Evolutionary conservation across 2,329 filamentous ascomycete genomes (phyloP), one percentile per base, ranked within the genome.

Genomic region (Cordyceps sp.): DNA sequence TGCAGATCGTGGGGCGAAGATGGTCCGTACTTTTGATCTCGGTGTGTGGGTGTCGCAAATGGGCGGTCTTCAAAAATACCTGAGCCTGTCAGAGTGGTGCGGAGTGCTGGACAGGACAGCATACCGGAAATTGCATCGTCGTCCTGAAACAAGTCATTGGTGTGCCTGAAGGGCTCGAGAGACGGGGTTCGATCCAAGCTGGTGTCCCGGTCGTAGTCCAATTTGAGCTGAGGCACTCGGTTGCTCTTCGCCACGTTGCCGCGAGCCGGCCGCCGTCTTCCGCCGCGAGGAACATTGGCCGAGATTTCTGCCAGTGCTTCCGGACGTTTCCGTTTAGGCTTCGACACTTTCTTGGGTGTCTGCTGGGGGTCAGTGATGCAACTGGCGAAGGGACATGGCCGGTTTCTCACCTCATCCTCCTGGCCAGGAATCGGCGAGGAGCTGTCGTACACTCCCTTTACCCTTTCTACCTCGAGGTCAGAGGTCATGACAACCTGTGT

Each of bases 401-500:
- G n/a, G 17, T 2, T 10, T 33, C 61, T 44, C 48, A 74, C 70
- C 25, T 61, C 45, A 33, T 54, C 52, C 31, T 53, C 51, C 34
- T 54, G 48, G 14, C 48, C 53, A 22, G 50, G 49, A 23, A 39
- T 57, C 43, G 55, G 53, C 0, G 71, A 75, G 13, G 69, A 66
- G 26, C 59, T 62, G 25, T 71, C 71, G 41, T 76, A 78, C 23
- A 78, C 69, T 37, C 71, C 63, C 34, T 71, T 63, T 19, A 58
- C 50, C 32, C 63, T 59, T 43, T 66, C 58, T 10, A 70, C 49
- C 28, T 64, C 54, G 14, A 70, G 58, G 23, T 63, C 55, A 3
- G 58, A 45, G 22, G 65, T 61, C 56, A 76, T 78, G 30, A 84
- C 69, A 16, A 70, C 57, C 53, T 85, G 79, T 0, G 55, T 69